phyloP scores from a whole-genome alignment of 192 early-diverging fungal genomes.

The Coemansia biformis region DNA sequence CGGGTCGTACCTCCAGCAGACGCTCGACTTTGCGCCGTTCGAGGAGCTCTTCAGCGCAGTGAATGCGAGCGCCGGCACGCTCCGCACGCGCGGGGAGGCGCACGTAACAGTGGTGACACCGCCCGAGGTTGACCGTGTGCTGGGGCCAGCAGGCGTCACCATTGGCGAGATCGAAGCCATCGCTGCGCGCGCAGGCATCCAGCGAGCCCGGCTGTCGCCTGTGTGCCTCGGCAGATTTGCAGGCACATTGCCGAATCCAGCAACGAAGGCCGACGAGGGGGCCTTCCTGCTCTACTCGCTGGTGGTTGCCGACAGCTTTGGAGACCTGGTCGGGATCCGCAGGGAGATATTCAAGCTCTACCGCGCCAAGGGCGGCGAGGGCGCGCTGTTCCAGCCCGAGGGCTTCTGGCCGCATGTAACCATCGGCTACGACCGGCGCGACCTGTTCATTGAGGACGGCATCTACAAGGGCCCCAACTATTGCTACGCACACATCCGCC shows the following conservation, averaged over 20 bases:
- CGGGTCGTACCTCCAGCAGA: slow-evolving; percentile 56
- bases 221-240: slow-evolving; percentile 60
- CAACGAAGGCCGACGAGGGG: slow-evolving; percentile 7
- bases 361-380: slow-evolving; percentile 59
- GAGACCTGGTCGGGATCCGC: slow-evolving; percentile 51
- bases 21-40: slow-evolving; percentile 55
- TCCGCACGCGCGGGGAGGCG: slow-evolving; percentile 57
- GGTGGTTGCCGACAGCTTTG: slow-evolving; percentile 47
- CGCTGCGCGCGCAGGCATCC: slow-evolving; percentile 53
- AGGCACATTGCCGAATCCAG: slow-evolving; percentile 31
- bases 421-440: slow-evolving; percentile 57
- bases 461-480: slow-evolving; percentile 66
- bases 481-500: slow-evolving; percentile 55
- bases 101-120: slow-evolving; percentile 69
- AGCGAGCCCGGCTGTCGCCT: slow-evolving; percentile 50
- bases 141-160: slow-evolving; percentile 57
- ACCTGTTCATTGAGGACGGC: slow-evolving; percentile 62
- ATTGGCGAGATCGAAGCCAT: slow-evolving; percentile 60
- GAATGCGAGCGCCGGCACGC: slow-evolving; percentile 41
- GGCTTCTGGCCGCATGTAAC: slow-evolving; percentile 66
- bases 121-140: slow-evolving; percentile 56
- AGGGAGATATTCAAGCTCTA: slow-evolving; percentile 55
- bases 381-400: slow-evolving; percentile 62
- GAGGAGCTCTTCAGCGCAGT: slow-evolving; percentile 49
- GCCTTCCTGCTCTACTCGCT: slow-evolving; percentile 35